Percentiles rank a stretch among this genome's conserved stretches.
Evolutionary conservation across 1,284 basidiomycete genomes (phyloP).

Genomic region (Sanghuangporus weigelae): DNA sequence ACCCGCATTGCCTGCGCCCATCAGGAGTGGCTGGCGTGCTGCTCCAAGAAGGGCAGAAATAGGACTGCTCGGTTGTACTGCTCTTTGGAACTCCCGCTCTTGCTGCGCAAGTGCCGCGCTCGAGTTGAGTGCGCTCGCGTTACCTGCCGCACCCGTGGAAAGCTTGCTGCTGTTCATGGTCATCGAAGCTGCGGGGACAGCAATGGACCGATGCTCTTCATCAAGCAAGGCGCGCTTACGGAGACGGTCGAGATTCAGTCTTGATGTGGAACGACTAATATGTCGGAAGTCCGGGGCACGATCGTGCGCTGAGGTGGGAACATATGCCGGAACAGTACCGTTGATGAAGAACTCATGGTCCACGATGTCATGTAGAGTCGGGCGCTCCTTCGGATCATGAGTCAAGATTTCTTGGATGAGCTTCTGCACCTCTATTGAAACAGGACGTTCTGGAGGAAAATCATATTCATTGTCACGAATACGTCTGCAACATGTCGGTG

Average conservation of each 20-base stretch:
- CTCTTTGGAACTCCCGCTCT: conserved; percentile 94
- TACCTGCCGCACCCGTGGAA: conserved; percentile 19
- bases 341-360: conserved; percentile 81
- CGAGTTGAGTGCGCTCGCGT: conserved; percentile 28
- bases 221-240: conserved; percentile 57
- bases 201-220: conserved; percentile 44
- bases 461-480: conserved; percentile 94
- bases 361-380: conserved; percentile 82
- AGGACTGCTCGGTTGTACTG: conserved; percentile 91
- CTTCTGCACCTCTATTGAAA: conserved; percentile 70
- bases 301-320: conserved; percentile 78
- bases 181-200: conserved; percentile 30
- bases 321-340: conserved; percentile 76
- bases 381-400: conserved; percentile 74
- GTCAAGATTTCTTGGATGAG: conserved; percentile 87
- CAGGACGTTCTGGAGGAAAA: conserved; percentile 75
- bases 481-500: conserved; percentile 47
- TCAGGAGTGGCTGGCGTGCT: conserved; percentile 83
- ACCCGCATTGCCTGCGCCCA: conserved; percentile 43
- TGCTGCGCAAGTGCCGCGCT: conserved; percentile 70
- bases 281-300: conserved; percentile 68
- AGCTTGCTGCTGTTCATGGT: conserved; percentile 18
- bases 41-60: conserved; percentile 89
- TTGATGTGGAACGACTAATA: conserved; percentile 58
- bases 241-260: conserved; percentile 64